A percentile compares a stretch with the other conserved stretches of the same genome.
Evolutionary conservation across 2,329 filamentous ascomycete species (phyloP).

Genomic region (Fusarium succisae): DNA sequence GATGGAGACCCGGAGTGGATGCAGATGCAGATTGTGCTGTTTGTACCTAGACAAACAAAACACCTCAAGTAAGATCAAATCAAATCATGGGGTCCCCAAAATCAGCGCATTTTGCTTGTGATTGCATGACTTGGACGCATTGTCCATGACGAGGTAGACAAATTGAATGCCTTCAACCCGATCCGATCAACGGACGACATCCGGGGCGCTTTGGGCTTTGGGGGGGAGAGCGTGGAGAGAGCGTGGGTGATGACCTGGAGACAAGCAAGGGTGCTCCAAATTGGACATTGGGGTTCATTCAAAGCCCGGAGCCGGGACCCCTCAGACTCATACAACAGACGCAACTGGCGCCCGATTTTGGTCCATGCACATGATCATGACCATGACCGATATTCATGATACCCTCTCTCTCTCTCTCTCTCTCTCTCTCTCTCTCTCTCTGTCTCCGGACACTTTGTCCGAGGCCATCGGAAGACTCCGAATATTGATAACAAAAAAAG

Average conservation of each 20-base stretch:
- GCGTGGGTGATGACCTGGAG: conserved; percentile 19
- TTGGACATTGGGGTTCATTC: conserved; percentile 21
- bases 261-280: conserved; percentile 29
- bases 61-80: conserved; percentile 13
- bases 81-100: conserved; percentile 18
- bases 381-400: conserved; percentile 7
- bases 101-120: conserved; percentile 39
- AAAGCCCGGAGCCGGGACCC: conserved; percentile 38
- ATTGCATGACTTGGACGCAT: conserved; percentile 39
- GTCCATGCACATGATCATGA: conserved; percentile 10
- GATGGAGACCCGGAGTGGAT: conserved; percentile 39
- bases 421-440: not conserved
- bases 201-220: not conserved
- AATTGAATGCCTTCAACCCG: conserved; percentile 28
- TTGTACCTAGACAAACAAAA: not conserved
- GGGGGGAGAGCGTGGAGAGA: conserved; percentile 23
- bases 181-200: conserved; percentile 14
- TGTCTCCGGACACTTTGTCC: conserved; percentile 21
- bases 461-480: conserved; percentile 22
- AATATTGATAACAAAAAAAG: not conserved
- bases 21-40: not conserved
- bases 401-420: not conserved
- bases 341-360: not conserved
- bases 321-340: not conserved
- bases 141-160: conserved; percentile 30